A percentile compares a stretch with the other conserved stretches of the same genome.
Conservation (phyloP, 208 protist species). For the Leishmania turanica region DNA sequence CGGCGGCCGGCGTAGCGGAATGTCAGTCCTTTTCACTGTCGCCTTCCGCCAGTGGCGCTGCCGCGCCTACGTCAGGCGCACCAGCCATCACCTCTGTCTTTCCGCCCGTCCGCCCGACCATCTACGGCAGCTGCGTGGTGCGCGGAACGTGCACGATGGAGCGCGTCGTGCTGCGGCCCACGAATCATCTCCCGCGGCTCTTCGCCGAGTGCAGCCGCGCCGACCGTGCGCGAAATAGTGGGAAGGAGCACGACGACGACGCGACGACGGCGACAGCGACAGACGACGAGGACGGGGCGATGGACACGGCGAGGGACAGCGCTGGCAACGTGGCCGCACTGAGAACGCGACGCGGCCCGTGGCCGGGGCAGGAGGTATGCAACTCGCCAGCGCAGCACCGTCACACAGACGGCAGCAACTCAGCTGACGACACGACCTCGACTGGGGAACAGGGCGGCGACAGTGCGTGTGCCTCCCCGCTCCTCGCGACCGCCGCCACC, state of each 20-base stretch:
- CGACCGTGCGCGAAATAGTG: background rate
- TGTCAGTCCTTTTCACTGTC: background rate
- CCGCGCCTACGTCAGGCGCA: background rate
- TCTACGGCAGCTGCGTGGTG: slow-evolving; percentile 23
- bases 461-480: background rate
- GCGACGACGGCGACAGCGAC: background rate
- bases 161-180: slow-evolving; percentile 23
- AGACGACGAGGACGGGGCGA: slow-evolving; percentile 2
- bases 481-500: background rate
- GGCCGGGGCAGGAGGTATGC: background rate
- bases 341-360: background rate
- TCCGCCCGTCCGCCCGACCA: slow-evolving; percentile 10
- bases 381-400: background rate
- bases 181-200: background rate
- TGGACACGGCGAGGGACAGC: background rate
- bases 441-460: background rate
- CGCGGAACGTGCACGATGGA: slow-evolving; percentile 26
- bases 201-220: background rate
- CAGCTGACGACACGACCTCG: background rate
- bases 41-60: background rate
- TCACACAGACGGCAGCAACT: background rate
- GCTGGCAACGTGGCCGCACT: background rate
- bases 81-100: background rate
- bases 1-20: background rate
- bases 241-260: background rate